A percentile compares a stretch with the other conserved stretches of the same genome.
Conservation (phyloP, 192 early-diverging fungal species). For the Dimargaris cristalligena region DNA sequence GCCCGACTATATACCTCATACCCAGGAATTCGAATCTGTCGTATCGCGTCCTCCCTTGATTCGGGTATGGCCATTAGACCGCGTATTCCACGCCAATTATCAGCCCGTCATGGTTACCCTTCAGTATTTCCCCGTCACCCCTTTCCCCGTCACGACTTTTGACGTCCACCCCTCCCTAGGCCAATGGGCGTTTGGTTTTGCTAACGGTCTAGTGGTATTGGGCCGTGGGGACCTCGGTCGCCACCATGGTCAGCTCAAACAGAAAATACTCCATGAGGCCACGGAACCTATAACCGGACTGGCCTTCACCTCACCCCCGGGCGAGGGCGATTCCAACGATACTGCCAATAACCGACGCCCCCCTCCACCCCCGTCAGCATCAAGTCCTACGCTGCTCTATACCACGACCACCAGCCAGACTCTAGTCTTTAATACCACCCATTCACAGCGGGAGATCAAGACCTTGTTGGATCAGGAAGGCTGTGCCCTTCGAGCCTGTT, state of each 20-base stretch:
- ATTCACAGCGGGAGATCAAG: constrained; percentile 13
- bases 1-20: neutral
- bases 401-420: constrained; percentile 21
- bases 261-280: constrained; percentile 72
- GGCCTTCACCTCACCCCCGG: constrained; percentile 12
- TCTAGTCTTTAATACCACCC: constrained; percentile 8
- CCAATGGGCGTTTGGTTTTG: constrained; percentile 83
- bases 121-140: constrained; percentile 19
- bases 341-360: constrained; percentile 26
- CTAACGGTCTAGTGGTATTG: constrained; percentile 77
- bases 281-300: constrained; percentile 72
- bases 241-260: constrained; percentile 52
- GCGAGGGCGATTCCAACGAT: neutral
- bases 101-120: constrained; percentile 22
- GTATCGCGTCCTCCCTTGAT: constrained; percentile 17
- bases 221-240: constrained; percentile 56
- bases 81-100: constrained; percentile 18
- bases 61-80: constrained; percentile 26
- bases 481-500: constrained; percentile 51
- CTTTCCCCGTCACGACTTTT: constrained; percentile 26
- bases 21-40: constrained; percentile 22
- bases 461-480: constrained; percentile 68
- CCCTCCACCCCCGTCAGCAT: neutral
- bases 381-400: constrained; percentile 15
- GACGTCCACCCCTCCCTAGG: constrained; percentile 42